Evolutionary conservation across 2,329 filamentous ascomycete genomes (phyloP), one percentile per base, ranked within the genome.

Genomic region (Diaporthe batatas): DNA sequence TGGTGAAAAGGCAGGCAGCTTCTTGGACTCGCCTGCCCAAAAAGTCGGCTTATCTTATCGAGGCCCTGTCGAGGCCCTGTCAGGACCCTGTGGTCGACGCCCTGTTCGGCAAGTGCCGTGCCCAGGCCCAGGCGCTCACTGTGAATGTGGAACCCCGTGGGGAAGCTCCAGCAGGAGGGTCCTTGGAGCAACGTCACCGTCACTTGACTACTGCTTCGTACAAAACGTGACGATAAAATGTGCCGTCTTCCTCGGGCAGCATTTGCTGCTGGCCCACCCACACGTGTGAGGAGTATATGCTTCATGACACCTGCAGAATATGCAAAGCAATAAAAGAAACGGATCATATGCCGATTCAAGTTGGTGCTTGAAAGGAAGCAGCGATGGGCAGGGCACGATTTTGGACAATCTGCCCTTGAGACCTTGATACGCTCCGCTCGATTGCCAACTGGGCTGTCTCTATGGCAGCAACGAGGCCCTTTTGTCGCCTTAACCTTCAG

Each of bases 21-120:
- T 36, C n/a, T 51, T 47, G 58, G 36, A n/a, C 44, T 65, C 51
- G 44, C 23, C 16, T n/a, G 12, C 32, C 44, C 29, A 67, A 67
- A 65, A 67, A 67, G 62, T 67, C 32, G 62, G 32, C 47, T 67
- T 67, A 67, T 67, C 62, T 67, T 67, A 67, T 67, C 36, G n/a
- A n/a, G n/a, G n/a, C n/a, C n/a, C n/a, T n/a, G n/a, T n/a, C n/a
- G n/a, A 39, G 12, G 36, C 36, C 36, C 36, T 39, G 36, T 39
- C 12, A 39, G 36, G 36, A 12, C 36, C 36, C 36, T 39, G 36
- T 12, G 10, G 36, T 47, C 14, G 21, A 12, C 36, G 32, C 62
- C 44, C 44, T 25, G 62, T 39, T 36, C 62, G 44, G 62, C 62
- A 36, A 16, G 29, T 51, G 47, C 47, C 62, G 62, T 6, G 21